phyloP scores from a whole-genome alignment of 192 early-diverging fungal species.

The Martensiomyces pterosporus region DNA sequence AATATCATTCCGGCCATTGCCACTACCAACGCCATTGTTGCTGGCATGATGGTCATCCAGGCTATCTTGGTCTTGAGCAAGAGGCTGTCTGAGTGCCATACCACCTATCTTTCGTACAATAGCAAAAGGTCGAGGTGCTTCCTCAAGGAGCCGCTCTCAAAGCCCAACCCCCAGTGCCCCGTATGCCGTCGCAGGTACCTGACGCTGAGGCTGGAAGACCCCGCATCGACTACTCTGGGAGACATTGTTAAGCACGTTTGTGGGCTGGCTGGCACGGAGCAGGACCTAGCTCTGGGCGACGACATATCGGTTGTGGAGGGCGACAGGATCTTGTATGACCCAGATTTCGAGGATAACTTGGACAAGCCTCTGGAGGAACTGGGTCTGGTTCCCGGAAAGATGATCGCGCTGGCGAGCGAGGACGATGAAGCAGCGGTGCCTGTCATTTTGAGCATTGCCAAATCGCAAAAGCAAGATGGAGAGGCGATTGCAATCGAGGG shows the following conservation, averaged over 20 bases:
- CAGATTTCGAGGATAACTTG: constrained; percentile 84
- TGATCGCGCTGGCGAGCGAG: constrained; percentile 32
- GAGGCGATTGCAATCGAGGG: constrained; percentile 24
- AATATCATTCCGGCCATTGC: constrained; percentile 99
- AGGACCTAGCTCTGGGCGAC: constrained; percentile 59
- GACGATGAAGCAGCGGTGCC: constrained; percentile 25
- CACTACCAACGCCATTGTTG: constrained; percentile 95
- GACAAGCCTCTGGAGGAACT: constrained; percentile 56
- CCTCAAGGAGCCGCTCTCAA: constrained; percentile 57
- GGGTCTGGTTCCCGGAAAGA: constrained; percentile 44
- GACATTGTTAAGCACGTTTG: constrained; percentile 59
- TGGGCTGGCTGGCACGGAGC: constrained; percentile 22
- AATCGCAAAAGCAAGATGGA: neutral
- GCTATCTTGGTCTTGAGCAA: constrained; percentile 66
- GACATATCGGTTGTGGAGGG: constrained; percentile 70
- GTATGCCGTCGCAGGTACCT: constrained; percentile 66
- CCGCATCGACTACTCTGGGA: constrained; percentile 57
- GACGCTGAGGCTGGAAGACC: constrained; percentile 59
- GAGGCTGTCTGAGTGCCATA: constrained; percentile 26
- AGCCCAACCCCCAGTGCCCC: constrained; percentile 71
- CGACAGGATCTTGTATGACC: constrained; percentile 78
- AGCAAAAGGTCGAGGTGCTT: constrained; percentile 57
- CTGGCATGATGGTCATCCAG: constrained; percentile 89
- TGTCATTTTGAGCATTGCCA: constrained; percentile 31
- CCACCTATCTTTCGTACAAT: constrained; percentile 60